phyloP scores from a whole-genome alignment of 257 asterid genomes.

The Solanum verrucosum region DNA sequence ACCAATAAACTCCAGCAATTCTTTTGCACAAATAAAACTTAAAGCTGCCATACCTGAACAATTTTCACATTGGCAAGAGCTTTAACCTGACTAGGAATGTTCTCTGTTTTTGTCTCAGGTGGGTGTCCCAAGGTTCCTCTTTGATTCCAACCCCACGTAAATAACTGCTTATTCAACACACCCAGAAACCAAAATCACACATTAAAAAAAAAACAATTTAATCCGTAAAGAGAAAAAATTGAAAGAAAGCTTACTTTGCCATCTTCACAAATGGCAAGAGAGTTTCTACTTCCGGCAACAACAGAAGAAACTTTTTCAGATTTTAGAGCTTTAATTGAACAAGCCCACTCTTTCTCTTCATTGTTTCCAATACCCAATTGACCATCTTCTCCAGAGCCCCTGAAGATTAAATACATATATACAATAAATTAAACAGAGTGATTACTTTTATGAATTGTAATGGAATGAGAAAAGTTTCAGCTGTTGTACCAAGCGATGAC shows the following conservation, averaged over 20 bases:
- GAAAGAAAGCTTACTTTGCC: constrained; percentile 53
- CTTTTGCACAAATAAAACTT: not conserved
- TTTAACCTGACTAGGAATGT: constrained; percentile 83
- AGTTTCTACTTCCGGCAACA: constrained; percentile 95
- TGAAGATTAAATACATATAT: not conserved
- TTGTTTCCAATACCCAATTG: constrained; percentile 78
- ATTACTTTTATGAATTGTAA: not conserved
- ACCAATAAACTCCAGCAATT: not conserved
- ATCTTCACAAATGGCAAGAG: constrained; percentile 87
- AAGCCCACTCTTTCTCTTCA: constrained; percentile 86
- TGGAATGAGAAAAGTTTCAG: not conserved
- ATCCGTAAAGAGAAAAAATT: not conserved
- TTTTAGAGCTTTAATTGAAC: constrained; percentile 51
- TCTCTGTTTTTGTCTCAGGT: constrained; percentile 82
- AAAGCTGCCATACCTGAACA: constrained; percentile 45
- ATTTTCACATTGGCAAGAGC: constrained; percentile 74
- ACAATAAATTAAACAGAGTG: not conserved
- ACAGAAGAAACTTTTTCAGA: constrained; percentile 49
- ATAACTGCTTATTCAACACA: constrained; percentile 35
- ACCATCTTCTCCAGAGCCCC: constrained; percentile 99
- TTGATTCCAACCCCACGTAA: constrained; percentile 99
- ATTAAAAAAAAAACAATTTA: not conserved
- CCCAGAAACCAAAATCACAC: not conserved
- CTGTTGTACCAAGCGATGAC: constrained; percentile 67
- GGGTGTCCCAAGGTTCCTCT: constrained; percentile 97